These are phyloP conservation scores for Aspergillus sp. DNA, from an alignment of 2,329 filamentous ascomycete genomes.

Conservation along the genomic window DNA sequence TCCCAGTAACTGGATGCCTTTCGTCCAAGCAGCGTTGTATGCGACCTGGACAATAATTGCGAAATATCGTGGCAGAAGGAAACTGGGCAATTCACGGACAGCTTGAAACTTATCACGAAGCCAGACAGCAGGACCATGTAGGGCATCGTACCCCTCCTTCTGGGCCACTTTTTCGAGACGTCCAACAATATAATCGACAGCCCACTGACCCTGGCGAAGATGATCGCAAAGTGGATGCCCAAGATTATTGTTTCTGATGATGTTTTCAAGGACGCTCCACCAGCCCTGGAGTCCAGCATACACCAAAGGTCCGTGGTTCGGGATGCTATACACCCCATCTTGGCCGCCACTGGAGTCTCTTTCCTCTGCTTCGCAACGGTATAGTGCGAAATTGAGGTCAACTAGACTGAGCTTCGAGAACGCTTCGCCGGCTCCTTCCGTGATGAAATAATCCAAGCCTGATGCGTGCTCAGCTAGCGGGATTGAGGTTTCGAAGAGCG, in stretches of 20 bases:
- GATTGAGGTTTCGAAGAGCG: constrained; percentile 94
- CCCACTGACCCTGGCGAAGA: constrained; percentile 87
- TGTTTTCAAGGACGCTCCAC: constrained; percentile 86
- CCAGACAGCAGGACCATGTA: constrained; percentile 72
- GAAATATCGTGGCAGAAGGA: constrained; percentile 90
- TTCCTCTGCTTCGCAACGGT: constrained; percentile 88
- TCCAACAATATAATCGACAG: constrained; percentile 80
- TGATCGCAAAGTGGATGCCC: constrained; percentile 93
- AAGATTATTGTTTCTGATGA: constrained; percentile 85
- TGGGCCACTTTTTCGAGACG: constrained; percentile 72
- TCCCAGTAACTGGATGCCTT: constrained; percentile 75
- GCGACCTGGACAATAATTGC: constrained; percentile 83
- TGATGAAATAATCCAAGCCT: constrained; percentile 82
- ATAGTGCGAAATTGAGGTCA: constrained; percentile 89
- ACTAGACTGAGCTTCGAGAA: constrained; percentile 73
- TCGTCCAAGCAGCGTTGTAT: constrained; percentile 79
- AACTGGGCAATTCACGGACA: constrained; percentile 80
- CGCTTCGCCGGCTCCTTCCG: constrained; percentile 73
- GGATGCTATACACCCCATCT: constrained; percentile 88
- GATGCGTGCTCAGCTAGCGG: constrained; percentile 80
- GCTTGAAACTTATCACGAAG: constrained; percentile 81
- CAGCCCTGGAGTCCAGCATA: constrained; percentile 98
- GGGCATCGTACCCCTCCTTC: constrained; percentile 58
- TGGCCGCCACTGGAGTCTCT: constrained; percentile 72
- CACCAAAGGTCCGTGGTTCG: constrained; percentile 77